These are phyloP conservation scores for Boletales sp. DNA, from an alignment of 768 basidiomycete species.

Conservation along the genomic window DNA sequence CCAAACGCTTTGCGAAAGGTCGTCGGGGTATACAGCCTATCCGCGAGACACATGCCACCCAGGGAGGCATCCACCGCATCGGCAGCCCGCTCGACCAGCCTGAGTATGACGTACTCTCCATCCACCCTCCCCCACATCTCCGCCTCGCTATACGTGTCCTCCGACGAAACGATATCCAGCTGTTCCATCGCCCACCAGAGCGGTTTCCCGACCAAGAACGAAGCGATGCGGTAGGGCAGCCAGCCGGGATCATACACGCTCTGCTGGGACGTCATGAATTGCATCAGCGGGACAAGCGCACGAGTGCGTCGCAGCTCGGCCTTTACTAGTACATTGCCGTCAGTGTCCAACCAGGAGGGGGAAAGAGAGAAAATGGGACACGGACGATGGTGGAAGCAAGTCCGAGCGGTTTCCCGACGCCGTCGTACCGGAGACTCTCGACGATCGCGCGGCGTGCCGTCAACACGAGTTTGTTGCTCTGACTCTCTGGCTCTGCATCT, in stretches of 20 bases:
- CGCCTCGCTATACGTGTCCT: slow-evolving; percentile 47
- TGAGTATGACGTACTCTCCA: slow-evolving; percentile 70
- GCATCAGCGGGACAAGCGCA: slow-evolving; percentile 43
- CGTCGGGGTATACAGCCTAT: slow-evolving; percentile 57
- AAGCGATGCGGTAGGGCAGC: slow-evolving; percentile 65
- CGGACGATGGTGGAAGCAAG: slow-evolving; percentile 73
- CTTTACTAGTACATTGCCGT: slow-evolving; percentile 53
- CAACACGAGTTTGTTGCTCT: slow-evolving; percentile 55
- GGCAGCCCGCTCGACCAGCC: slow-evolving; percentile 64
- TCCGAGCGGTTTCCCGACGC: slow-evolving; percentile 72
- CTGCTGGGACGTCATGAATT: slow-evolving; percentile 52
- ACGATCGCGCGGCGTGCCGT: slow-evolving; percentile 50
- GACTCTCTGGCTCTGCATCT: slow-evolving; percentile 10
- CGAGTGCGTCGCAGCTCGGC: slow-evolving; percentile 54
- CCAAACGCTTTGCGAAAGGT: slow-evolving; percentile 62
- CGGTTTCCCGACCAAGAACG: slow-evolving; percentile 71
- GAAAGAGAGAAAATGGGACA: slow-evolving; percentile 11
- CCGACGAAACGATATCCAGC: slow-evolving; percentile 61
- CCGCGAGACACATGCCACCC: slow-evolving; percentile 46
- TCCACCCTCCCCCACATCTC: slow-evolving; percentile 55
- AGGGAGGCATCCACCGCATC: slow-evolving; percentile 47
- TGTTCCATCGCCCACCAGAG: slow-evolving; percentile 87
- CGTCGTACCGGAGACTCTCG: slow-evolving; percentile 60
- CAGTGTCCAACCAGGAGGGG: slow-evolving; percentile 9
- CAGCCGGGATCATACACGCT: slow-evolving; percentile 71